Evolutionary conservation across 768 basidiomycete species (phyloP), one percentile per base, ranked within the genome.

Genomic region (Pulveroboletus ravenelii): DNA sequence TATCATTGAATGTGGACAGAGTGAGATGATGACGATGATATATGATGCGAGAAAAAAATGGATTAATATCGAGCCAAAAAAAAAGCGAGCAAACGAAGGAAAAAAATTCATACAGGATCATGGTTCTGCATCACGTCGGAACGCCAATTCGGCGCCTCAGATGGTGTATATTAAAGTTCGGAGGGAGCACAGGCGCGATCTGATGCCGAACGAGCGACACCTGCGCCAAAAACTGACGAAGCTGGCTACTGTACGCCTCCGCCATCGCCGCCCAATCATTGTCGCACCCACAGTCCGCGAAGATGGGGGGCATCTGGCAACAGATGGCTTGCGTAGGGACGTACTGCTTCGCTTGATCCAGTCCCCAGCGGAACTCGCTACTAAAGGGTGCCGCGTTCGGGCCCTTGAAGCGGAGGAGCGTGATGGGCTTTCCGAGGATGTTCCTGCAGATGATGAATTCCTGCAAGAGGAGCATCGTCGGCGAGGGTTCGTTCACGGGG

Each of bases 81-180:
- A 1, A n/a, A 35, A 17, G n/a, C 20, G 7, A 23, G 3, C 12
- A 10, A 8, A 23, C 2, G 20, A 23, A 23, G 20, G 20, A 23
- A 23, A 23, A n/a, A 23, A 23, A 4, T 23, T 23, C 20, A 23
- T 23, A 23, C 20, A n/a, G n/a, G n/a, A n/a, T n/a, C n/a, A 23
- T 23, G 20, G 20, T 23, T 10, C 41, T 14, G 12, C 14, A 14
- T 68, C 45, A 66, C 5, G 56, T 50, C 7, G 66, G 57, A 10
- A 56, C 50, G 1, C 62, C 64, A 0, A 64, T 41, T 46, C 65
- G 55, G 5, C 65, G 65, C 18, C 64, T 68, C 47, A 67, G 34
- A 43, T 64, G 67, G 14, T 68, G 67, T 5, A 64, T 47, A 42
- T 68, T 68, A 31, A 66, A 66, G 18, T 67, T 67, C 1, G 67